Evolutionary conservation across 768 basidiomycete species (phyloP).

Genomic region (Leccinellum albellum): DNA sequence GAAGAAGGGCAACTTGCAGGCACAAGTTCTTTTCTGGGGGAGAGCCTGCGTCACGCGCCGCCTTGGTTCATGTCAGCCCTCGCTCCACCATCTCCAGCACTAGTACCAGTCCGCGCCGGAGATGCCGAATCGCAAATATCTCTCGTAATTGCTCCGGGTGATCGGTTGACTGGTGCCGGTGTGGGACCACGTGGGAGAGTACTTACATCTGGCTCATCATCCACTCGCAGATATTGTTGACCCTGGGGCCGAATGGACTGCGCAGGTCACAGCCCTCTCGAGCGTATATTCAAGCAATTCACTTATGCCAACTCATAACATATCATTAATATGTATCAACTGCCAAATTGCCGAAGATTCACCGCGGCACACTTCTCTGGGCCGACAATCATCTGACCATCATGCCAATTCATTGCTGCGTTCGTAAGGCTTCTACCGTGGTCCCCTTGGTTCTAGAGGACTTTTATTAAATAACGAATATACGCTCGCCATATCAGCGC

Average conservation of each 20-base stretch:
- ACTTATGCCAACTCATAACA: not conserved
- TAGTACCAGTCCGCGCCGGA: no score
- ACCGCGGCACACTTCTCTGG: not conserved
- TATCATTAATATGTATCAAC: not conserved
- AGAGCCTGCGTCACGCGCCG: no score
- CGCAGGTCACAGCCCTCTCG: not conserved
- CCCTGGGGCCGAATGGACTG: no score
- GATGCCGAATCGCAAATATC: no score
- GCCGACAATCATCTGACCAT: not conserved
- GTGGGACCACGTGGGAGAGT: no score
- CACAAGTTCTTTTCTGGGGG: not conserved
- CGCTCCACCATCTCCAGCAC: no score
- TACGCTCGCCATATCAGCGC: not conserved
- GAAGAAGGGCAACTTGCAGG: not conserved
- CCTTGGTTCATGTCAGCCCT: no score
- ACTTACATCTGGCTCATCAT: no score
- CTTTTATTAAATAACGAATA: not conserved
- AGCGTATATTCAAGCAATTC: not conserved
- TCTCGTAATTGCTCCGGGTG: no score
- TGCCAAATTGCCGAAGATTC: not conserved
- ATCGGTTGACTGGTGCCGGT: no score
- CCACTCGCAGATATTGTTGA: not conserved
- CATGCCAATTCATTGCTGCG: not conserved
- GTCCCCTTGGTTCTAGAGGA: constrained; percentile 14
- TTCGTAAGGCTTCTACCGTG: constrained; percentile 8